phyloP scores from a whole-genome alignment of 495 filamentous ascomycete genomes.

The Aspergillus hancockii region DNA sequence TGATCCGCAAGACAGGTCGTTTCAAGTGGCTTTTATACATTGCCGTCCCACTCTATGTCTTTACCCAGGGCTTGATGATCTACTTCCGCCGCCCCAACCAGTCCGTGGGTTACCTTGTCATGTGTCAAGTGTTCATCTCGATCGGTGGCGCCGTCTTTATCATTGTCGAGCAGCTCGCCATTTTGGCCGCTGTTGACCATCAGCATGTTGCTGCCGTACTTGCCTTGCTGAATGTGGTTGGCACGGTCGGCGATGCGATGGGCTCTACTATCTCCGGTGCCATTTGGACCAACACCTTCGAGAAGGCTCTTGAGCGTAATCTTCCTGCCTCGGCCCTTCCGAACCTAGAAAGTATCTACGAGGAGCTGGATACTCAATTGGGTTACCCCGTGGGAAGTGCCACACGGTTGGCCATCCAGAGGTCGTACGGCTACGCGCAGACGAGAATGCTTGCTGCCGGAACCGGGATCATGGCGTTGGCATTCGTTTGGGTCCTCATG shows the following conservation, averaged over 20 bases:
- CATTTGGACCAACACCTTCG: constrained; percentile 67
- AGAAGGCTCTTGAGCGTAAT: constrained; percentile 46
- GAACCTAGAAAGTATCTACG: constrained; percentile 53
- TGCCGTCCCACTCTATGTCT: constrained; percentile 60
- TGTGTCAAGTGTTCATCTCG: constrained; percentile 74
- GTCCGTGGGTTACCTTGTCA: constrained; percentile 64
- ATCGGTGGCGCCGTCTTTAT: constrained; percentile 60
- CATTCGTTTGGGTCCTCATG: constrained; percentile 41
- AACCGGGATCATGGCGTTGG: constrained; percentile 45
- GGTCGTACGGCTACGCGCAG: constrained; percentile 58
- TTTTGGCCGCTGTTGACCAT: constrained; percentile 65
- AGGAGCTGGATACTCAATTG: constrained; percentile 47
- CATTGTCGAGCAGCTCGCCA: constrained; percentile 65
- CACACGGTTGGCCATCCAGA: constrained; percentile 53
- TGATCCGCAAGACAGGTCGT: constrained; percentile 56
- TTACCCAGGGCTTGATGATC: constrained; percentile 61
- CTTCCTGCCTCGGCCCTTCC: constrained; percentile 50
- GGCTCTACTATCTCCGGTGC: constrained; percentile 63
- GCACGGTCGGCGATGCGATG: constrained; percentile 64
- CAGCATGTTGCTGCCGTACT: constrained; percentile 67
- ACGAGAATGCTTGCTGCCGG: constrained; percentile 54
- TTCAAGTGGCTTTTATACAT: constrained; percentile 57
- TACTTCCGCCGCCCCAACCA: constrained; percentile 63
- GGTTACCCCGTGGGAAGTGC: constrained; percentile 50
- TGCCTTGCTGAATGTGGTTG: constrained; percentile 62